phyloP scores from a whole-genome alignment of 2,329 filamentous ascomycete species.

The Phialophora macrospora region DNA sequence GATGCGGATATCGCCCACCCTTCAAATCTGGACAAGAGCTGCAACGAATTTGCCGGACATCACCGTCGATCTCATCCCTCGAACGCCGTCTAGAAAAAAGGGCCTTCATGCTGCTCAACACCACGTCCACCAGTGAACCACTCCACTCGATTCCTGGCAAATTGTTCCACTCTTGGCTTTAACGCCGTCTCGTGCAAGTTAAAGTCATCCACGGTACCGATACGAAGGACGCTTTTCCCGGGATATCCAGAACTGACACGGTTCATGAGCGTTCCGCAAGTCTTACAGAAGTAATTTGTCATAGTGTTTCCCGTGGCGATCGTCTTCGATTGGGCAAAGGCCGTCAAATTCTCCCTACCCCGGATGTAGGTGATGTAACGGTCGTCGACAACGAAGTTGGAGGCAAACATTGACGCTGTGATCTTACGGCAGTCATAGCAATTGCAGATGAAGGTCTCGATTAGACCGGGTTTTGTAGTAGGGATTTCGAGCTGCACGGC shows the following conservation, averaged over 20 bases:
- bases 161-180: slow-evolving; percentile 60
- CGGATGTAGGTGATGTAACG: slow-evolving; percentile 55
- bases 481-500: slow-evolving; percentile 61
- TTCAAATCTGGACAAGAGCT: too few relatives aligned
- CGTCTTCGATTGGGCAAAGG: slow-evolving; percentile 55
- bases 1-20: too few relatives aligned
- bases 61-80: not conserved
- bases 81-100: not conserved
- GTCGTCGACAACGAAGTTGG: slow-evolving; percentile 61
- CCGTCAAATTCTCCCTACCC: slow-evolving; percentile 57
- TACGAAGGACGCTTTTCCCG: slow-evolving; percentile 56
- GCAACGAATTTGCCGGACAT: not conserved
- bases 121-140: slow-evolving; percentile 55
- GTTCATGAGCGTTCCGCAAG: slow-evolving; percentile 67
- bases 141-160: slow-evolving; percentile 56
- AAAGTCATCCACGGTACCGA: slow-evolving; percentile 69
- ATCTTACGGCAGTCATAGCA: slow-evolving; percentile 67
- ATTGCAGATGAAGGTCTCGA: slow-evolving; percentile 63
- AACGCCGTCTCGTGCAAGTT: slow-evolving; percentile 61
- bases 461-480: slow-evolving; percentile 52
- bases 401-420: slow-evolving; percentile 66
- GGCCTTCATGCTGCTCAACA: slow-evolving; percentile 40
- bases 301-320: slow-evolving; percentile 57
- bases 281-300: slow-evolving; percentile 66
- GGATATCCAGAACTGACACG: slow-evolving; percentile 54